These are phyloP conservation scores for Thermothelomyces thermophilus DNA, from an alignment of 2,329 filamentous ascomycete species.

Conservation along the genomic window DNA sequence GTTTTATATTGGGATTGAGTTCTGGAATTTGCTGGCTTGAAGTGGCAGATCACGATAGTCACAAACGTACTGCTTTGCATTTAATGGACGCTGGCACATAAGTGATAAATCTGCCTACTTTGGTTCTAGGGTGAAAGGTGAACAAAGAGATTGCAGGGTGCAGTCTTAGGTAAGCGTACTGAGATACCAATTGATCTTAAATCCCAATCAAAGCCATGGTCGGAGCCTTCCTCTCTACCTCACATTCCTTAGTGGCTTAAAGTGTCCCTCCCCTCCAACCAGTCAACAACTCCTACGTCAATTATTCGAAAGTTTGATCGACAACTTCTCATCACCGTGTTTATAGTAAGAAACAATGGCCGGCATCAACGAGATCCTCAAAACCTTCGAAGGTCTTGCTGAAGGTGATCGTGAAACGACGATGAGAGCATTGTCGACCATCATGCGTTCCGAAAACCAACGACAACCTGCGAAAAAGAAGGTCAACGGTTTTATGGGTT, in stretches of 20 bases:
- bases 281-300: neutral
- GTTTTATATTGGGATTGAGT: neutral
- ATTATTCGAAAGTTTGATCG: neutral
- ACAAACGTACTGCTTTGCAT: neutral
- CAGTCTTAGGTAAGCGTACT: conserved; percentile 5
- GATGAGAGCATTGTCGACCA: conserved; percentile 3
- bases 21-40: too few relatives aligned
- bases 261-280: neutral
- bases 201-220: neutral
- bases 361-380: conserved; percentile 14
- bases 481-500: conserved; percentile 27
- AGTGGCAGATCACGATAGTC: neutral
- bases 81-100: neutral
- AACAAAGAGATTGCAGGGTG: neutral
- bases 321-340: neutral
- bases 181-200: neutral
- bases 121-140: neutral
- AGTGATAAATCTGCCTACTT: neutral
- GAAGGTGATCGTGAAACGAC: conserved; percentile 6
- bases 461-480: conserved; percentile 19
- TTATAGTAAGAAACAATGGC: conserved; percentile 8
- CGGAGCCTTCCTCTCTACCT: neutral
- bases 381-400: conserved; percentile 15
- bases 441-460: conserved; percentile 6
- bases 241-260: neutral